Percentiles rank a stretch among this genome's conserved stretches.
Conservation (phyloP, 164 flowering plant species). For the Piper betle region DNA sequence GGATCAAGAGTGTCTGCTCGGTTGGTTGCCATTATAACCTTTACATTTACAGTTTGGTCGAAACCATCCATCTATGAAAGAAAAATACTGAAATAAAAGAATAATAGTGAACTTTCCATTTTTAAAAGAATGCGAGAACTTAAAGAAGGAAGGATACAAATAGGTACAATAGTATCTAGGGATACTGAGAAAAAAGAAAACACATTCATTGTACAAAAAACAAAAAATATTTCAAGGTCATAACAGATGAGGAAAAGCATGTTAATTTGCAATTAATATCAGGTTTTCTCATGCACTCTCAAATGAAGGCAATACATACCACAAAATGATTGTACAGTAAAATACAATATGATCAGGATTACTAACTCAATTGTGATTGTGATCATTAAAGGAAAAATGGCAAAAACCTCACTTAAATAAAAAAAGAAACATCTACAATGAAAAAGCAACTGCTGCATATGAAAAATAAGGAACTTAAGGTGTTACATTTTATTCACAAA, state of each 20-base stretch:
- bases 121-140: neutral
- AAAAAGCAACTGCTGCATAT: neutral
- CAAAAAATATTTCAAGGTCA: neutral
- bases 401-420: neutral
- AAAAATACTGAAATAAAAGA: neutral
- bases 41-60: constrained; percentile 94
- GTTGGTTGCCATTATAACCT: constrained; percentile 97
- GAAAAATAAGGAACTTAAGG: neutral
- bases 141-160: neutral
- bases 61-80: constrained; percentile 86
- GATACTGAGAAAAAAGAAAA: neutral
- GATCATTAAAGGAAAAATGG: neutral
- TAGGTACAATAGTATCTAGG: neutral
- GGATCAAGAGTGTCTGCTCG: constrained; percentile 96
- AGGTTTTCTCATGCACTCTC: neutral
- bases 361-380: neutral
- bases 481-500: neutral
- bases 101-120: neutral
- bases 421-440: neutral
- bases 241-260: neutral
- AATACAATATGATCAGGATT: neutral
- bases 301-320: neutral
- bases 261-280: neutral
- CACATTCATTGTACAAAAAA: neutral
- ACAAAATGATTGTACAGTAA: neutral